Conservation (phyloP, 2,329 filamentous ascomycete genomes). For the Neoascochyta sp. region DNA sequence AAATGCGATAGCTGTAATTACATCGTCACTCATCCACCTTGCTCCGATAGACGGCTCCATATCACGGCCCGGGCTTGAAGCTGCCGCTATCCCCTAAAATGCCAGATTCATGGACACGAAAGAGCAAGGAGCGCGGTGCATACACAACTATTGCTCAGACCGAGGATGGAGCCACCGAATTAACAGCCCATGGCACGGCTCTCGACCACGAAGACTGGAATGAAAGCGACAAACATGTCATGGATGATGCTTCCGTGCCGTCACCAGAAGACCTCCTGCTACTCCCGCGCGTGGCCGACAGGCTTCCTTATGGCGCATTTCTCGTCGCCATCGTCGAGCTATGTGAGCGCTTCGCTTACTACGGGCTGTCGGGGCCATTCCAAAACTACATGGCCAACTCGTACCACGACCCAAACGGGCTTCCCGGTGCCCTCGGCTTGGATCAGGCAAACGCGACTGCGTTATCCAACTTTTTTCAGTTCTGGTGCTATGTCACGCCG, state of each 20-base stretch:
- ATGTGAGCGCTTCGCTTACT: constrained; percentile 49
- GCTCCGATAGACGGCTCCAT: no score
- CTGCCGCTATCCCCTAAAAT: neutral
- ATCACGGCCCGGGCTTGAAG: no score
- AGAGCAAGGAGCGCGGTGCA: constrained; percentile 18
- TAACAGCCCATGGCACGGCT: constrained; percentile 16
- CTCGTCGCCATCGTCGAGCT: constrained; percentile 49
- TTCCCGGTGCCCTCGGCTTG: constrained; percentile 42
- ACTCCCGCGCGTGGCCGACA: constrained; percentile 40
- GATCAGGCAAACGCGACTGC: constrained; percentile 45
- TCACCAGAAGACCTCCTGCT: constrained; percentile 23
- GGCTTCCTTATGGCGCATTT: constrained; percentile 45
- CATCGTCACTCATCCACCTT: no score
- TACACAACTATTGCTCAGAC: constrained; percentile 34
- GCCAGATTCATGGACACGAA: constrained; percentile 13
- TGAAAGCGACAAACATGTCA: neutral
- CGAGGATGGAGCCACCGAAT: constrained; percentile 17
- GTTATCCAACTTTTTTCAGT: constrained; percentile 48
- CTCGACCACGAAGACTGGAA: constrained; percentile 5
- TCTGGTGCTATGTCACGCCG: constrained; percentile 49
- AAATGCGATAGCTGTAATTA: no score
- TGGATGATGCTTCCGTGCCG: constrained; percentile 18
- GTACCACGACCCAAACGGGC: constrained; percentile 39
- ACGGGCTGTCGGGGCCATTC: constrained; percentile 46
- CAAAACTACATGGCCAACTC: constrained; percentile 50